Percentiles rank a stretch among this genome's conserved stretches.
Conservation (phyloP, 2,329 filamentous ascomycete genomes). For the Colletotrichum abscissum region DNA sequence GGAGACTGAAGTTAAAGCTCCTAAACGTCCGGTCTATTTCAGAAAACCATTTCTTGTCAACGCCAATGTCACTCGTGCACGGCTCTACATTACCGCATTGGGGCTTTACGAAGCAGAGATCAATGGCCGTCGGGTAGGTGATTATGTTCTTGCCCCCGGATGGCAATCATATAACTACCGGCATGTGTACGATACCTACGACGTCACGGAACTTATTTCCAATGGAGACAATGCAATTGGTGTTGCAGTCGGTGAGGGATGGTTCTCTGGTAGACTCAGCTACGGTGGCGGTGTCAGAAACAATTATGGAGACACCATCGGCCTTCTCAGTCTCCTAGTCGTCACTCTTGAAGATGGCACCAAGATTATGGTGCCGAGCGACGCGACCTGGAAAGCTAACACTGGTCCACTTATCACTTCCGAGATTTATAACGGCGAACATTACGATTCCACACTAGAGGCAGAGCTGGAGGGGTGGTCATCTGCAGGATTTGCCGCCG, state of each 20-base stretch:
- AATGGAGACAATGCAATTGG: constrained; percentile 50
- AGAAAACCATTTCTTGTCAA: constrained; percentile 37
- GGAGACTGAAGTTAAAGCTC: constrained; percentile 41
- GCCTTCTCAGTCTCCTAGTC: constrained; percentile 51
- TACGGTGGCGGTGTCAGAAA: constrained; percentile 43
- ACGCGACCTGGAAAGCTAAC: constrained; percentile 50
- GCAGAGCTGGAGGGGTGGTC: constrained; percentile 44
- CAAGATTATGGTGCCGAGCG: constrained; percentile 44
- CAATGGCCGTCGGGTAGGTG: constrained; percentile 56
- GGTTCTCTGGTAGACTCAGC: constrained; percentile 56
- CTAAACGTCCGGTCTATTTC: constrained; percentile 43
- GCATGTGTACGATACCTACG: constrained; percentile 64
- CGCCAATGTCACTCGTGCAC: constrained; percentile 45
- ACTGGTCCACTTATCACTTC: constrained; percentile 47
- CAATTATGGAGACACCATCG: constrained; percentile 53
- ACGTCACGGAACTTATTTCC: constrained; percentile 56
- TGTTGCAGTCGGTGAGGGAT: constrained; percentile 60
- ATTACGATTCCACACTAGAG: constrained; percentile 54
- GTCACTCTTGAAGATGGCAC: constrained; percentile 46
- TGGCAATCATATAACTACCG: constrained; percentile 64
- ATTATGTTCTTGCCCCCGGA: constrained; percentile 58
- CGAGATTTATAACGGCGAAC: constrained; percentile 65
- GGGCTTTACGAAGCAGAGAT: constrained; percentile 60
- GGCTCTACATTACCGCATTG: constrained; percentile 59
- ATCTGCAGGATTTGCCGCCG: constrained; percentile 39